A percentile compares a stretch with the other conserved stretches of the same genome.
These are phyloP conservation scores for Aureococcus anophagefferens DNA, from an alignment of 108 stramenopile genomes.

Conservation along the genomic window DNA sequence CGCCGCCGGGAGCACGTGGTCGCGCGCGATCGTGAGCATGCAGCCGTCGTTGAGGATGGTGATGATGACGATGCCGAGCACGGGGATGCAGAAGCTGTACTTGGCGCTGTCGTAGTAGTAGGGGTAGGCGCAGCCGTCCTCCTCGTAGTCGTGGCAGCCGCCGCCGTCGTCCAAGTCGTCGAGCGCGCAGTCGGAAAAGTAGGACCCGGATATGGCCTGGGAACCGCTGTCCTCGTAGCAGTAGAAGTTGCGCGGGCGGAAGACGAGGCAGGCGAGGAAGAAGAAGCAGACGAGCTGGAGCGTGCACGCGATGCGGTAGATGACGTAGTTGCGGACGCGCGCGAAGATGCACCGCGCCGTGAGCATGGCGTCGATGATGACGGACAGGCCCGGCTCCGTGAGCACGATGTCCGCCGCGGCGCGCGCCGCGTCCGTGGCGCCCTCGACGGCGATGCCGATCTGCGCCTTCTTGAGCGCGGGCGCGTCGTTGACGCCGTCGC, in stretches of 20 bases:
- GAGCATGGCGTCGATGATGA: conserved; percentile 52
- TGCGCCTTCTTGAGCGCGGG: conserved; percentile 63
- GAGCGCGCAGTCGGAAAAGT: background rate
- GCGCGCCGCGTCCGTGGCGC: conserved; percentile 59
- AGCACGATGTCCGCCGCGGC: conserved; percentile 64
- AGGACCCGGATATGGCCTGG: conserved; percentile 33
- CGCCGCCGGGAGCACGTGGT: conserved; percentile 40
- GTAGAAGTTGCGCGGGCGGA: conserved; percentile 38
- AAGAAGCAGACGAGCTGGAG: conserved; percentile 68
- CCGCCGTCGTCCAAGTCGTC: too few species aligned
- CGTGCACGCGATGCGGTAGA: conserved; percentile 52
- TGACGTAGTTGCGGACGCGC: conserved; percentile 21
- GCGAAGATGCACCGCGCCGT: conserved; percentile 32
- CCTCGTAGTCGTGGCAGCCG: too few species aligned
- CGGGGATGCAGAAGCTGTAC: conserved; percentile 53
- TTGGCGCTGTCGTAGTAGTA: background rate
- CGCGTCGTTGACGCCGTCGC: conserved; percentile 69
- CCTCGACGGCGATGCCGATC: conserved; percentile 62
- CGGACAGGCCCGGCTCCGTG: conserved; percentile 48
- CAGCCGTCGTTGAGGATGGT: conserved; percentile 65
- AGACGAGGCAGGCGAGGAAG: conserved; percentile 56
- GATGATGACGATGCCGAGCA: conserved; percentile 58
- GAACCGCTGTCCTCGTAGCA: conserved; percentile 22
- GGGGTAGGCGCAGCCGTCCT: too few species aligned
- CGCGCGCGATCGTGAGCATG: conserved; percentile 59